phyloP scores from a whole-genome alignment of 2,329 filamentous ascomycete genomes.

The Acephala macrosclerotiorum region DNA sequence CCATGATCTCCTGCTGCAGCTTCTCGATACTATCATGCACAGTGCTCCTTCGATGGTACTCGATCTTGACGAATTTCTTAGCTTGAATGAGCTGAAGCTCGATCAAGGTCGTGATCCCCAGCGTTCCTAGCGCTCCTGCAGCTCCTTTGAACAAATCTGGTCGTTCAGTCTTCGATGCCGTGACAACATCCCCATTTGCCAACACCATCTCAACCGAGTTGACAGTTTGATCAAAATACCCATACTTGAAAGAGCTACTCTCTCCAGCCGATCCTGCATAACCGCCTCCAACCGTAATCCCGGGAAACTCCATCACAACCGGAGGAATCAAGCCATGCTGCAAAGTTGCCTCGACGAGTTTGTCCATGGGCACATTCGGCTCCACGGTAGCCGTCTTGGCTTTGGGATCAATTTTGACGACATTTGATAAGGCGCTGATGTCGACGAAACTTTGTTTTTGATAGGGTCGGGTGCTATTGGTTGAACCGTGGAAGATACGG shows the following conservation, averaged over 20 bases:
- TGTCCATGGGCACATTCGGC: constrained; percentile 74
- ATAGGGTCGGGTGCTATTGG: constrained; percentile 58
- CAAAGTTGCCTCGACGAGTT: constrained; percentile 64
- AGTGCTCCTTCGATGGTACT: constrained; percentile 56
- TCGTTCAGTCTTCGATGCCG: constrained; percentile 53
- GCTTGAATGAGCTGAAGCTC: constrained; percentile 63
- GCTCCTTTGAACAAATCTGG: constrained; percentile 65
- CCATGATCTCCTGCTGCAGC: constrained; percentile 46
- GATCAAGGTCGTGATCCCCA: constrained; percentile 67
- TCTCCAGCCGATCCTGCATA: constrained; percentile 73
- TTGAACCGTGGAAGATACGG: constrained; percentile 64
- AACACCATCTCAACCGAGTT: constrained; percentile 69
- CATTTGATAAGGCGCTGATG: constrained; percentile 55
- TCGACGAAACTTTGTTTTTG: constrained; percentile 53
- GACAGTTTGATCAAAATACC: constrained; percentile 70
- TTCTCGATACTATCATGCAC: constrained; percentile 52
- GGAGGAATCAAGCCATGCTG: constrained; percentile 63
- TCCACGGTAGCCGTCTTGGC: constrained; percentile 62
- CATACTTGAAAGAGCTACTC: constrained; percentile 70
- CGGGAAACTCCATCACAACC: constrained; percentile 76
- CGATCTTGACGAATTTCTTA: constrained; percentile 60
- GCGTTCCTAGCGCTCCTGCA: constrained; percentile 64
- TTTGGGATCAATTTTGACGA: constrained; percentile 51
- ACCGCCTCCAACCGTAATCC: constrained; percentile 72
- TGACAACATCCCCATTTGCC: constrained; percentile 61